Conservation (phyloP, 2,329 filamentous ascomycete genomes). For the Stagonosporopsis cucurbitacearum region DNA sequence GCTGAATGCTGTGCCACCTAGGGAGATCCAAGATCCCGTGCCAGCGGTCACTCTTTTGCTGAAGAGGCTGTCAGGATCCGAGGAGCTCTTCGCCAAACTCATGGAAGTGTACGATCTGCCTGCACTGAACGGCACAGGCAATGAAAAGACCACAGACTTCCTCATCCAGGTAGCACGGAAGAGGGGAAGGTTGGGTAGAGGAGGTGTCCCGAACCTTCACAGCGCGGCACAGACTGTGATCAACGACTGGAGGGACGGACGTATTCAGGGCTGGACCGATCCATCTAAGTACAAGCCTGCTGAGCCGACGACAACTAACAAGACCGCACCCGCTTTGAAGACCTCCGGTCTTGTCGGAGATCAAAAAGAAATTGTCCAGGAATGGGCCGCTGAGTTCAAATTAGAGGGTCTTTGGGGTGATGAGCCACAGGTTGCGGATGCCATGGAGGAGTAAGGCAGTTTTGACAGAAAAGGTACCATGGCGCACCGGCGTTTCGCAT, state of each 20-base stretch:
- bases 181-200: constrained; percentile 84
- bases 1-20: constrained; percentile 89
- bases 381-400: constrained; percentile 95
- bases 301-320: constrained; percentile 47
- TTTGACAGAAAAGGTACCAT: constrained; percentile 1
- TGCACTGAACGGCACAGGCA: constrained; percentile 71
- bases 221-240: constrained; percentile 91
- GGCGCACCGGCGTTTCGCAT: constrained; percentile 22
- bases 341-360: constrained; percentile 58
- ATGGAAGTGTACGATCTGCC: constrained; percentile 84
- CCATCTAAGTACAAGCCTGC: constrained; percentile 71
- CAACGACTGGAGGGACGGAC: constrained; percentile 94
- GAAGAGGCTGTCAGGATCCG: constrained; percentile 74
- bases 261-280: constrained; percentile 91
- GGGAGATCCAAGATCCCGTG: constrained; percentile 91
- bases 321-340: constrained; percentile 44
- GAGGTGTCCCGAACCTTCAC: constrained; percentile 86
- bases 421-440: constrained; percentile 50
- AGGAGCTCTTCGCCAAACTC: constrained; percentile 78
- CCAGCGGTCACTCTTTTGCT: constrained; percentile 87
- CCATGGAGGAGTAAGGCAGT: constrained; percentile 41
- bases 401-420: constrained; percentile 91
- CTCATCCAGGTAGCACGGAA: constrained; percentile 94
- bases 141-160: constrained; percentile 87
- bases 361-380: constrained; percentile 82